Conservation (phyloP, 495 filamentous ascomycete species). For the Parathielavia hyrcaniae region DNA sequence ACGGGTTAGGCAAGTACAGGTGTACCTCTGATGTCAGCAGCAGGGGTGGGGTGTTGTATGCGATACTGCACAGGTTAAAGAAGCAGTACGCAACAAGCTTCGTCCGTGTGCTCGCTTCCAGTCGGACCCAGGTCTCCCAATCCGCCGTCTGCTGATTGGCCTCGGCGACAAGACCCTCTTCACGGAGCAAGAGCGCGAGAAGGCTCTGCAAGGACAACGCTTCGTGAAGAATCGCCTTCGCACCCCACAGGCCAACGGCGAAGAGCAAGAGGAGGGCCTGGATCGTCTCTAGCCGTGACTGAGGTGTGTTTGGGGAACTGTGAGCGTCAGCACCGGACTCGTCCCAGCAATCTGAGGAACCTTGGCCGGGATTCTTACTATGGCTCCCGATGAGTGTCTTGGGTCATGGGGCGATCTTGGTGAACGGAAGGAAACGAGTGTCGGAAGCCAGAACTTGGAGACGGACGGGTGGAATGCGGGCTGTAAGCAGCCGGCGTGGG, state of each 20-base stretch:
- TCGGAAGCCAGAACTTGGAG: constrained; percentile 45
- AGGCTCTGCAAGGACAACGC: constrained; percentile 49
- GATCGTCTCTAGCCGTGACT: constrained; percentile 50
- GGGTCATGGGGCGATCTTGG: constrained; percentile 46
- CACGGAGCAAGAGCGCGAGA: constrained; percentile 49
- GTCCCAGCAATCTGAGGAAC: neutral
- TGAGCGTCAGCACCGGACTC: constrained; percentile 19
- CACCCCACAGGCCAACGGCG: constrained; percentile 52
- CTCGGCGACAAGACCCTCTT: constrained; percentile 46
- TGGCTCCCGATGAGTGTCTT: constrained; percentile 47
- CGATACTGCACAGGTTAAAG: constrained; percentile 54
- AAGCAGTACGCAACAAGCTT: constrained; percentile 55
- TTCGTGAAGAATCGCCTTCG: constrained; percentile 52
- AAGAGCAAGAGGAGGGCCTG: constrained; percentile 53
- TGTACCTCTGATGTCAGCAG: constrained; percentile 59
- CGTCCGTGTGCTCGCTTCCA: constrained; percentile 49
- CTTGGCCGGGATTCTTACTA: constrained; percentile 34
- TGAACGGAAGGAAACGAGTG: constrained; percentile 49
- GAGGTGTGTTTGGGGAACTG: constrained; percentile 47
- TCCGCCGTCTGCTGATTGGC: constrained; percentile 36
- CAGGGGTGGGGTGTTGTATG: constrained; percentile 51
- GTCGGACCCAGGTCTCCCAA: constrained; percentile 55
- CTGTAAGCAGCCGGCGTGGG: constrained; percentile 47
- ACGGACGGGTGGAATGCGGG: constrained; percentile 46
- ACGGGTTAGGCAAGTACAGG: constrained; percentile 52